phyloP scores from a whole-genome alignment of 352 stramenopile genomes.

The Globisporangium recalcitrans region DNA sequence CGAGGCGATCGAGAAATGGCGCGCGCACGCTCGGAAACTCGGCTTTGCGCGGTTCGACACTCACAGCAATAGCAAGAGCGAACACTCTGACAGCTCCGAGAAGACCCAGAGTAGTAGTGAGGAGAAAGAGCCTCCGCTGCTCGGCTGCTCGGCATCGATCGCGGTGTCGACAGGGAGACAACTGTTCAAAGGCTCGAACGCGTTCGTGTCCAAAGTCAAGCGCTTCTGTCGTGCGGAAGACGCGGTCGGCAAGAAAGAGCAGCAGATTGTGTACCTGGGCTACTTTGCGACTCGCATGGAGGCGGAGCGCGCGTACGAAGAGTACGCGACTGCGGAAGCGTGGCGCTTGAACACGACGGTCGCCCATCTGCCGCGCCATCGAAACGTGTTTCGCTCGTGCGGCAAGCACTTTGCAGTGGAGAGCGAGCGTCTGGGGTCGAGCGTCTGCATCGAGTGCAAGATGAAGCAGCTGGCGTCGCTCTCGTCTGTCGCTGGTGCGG shows the following conservation, averaged over 20 bases:
- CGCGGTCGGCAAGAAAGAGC: conserved; percentile 42
- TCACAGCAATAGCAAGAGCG: neutral
- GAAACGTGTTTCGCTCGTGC: conserved; percentile 71
- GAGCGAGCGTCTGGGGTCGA: conserved; percentile 57
- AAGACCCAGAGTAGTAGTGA: neutral
- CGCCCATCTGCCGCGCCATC: conserved; percentile 41
- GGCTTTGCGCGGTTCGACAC: conserved; percentile 44
- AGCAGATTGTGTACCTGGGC: conserved; percentile 62
- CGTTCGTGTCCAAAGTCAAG: conserved; percentile 67
- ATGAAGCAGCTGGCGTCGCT: conserved; percentile 40
- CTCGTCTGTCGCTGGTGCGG: conserved; percentile 13
- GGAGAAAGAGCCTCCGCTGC: conserved; percentile 21
- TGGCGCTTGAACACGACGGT: conserved; percentile 59
- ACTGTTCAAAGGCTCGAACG: conserved; percentile 65
- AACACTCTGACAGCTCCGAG: neutral
- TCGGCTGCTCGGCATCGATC: conserved; percentile 70
- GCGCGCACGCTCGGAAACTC: conserved; percentile 39
- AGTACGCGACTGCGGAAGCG: conserved; percentile 52
- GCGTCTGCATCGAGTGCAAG: conserved; percentile 77
- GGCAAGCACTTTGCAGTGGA: conserved; percentile 80
- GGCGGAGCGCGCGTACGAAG: conserved; percentile 67
- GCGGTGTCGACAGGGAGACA: conserved; percentile 56
- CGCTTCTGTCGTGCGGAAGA: conserved; percentile 64
- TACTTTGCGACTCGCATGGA: conserved; percentile 63
- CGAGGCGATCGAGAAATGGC: conserved; percentile 61